Evolutionary conservation across 2,329 filamentous ascomycete genomes (phyloP), one percentile per base, ranked within the genome.

Genomic region (Triangularia verruculosa): DNA sequence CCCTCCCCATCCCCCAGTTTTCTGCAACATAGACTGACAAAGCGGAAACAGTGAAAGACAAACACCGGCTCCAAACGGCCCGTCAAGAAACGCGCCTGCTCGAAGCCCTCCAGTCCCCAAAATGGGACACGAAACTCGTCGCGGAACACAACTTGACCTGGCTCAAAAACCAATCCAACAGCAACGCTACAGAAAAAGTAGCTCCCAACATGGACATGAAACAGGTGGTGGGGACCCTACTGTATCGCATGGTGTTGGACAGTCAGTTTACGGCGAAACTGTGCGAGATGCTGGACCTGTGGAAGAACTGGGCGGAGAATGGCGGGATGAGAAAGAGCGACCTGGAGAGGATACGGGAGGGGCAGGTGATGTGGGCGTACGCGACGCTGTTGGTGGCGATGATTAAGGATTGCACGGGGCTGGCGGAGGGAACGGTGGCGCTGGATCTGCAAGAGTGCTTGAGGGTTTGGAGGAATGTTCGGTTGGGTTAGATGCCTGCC

Each of bases 371-470:
- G 4, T 84, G 85, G 73, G 79, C 80, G 1, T 75, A 80, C 61
- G 82, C 82, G 1, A 78, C 78, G 17, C 67, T 86, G 25, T 64
- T 85, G 9, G 72, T 85, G 13, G 78, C 80, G 4, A 64, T 83
- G 34, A 78, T 86, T 55, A 77, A 77, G 61, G 80, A 80, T 54
- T 77, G 81, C 0, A 76, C 79, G 1, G 73, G 71, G 1, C 81
- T 78, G 0, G 67, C 76, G 30, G 81, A 83, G 67, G 82, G 82
- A 1, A 79, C 79, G 0, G 64, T 85, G 61, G 75, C 80, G 3
- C 76, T 80, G 73, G 83, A 86, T 58, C 68, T 86, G 70, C 83
- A 85, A 70, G 83, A 86, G 67, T 85, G 82, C 61, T 67, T 86
- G 67, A 70, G 78, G 13, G 77, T 85, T 71, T 86, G 83, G 83